Evolutionary conservation across 805 yeast genomes (phyloP).

Genomic region (Kazachstania bromeliacearum): DNA sequence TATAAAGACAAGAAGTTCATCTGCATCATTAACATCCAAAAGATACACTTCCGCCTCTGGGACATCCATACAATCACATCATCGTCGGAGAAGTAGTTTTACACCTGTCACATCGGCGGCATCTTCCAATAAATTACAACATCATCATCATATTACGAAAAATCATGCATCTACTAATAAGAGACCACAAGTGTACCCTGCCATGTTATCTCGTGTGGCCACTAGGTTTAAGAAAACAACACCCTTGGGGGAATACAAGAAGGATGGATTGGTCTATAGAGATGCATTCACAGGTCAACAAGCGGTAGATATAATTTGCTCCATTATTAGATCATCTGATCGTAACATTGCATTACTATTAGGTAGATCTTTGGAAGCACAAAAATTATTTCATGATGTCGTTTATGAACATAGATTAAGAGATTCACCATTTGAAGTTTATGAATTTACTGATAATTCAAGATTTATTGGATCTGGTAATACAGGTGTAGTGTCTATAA

Average conservation of each 20-base stretch:
- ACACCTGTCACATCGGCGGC: slow-evolving; percentile 3
- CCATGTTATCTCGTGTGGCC: slow-evolving; percentile 79
- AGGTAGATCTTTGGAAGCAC: slow-evolving; percentile 91
- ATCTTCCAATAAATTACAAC: slow-evolving; percentile 6
- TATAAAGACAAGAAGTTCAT: slow-evolving; percentile 38
- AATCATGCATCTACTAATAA: slow-evolving; percentile 16
- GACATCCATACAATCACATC: slow-evolving; percentile 9
- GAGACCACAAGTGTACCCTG: slow-evolving; percentile 78
- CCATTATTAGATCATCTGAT: slow-evolving; percentile 81
- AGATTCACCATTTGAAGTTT: slow-evolving; percentile 80
- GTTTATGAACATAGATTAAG: slow-evolving; percentile 88
- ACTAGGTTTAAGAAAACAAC: slow-evolving; percentile 61
- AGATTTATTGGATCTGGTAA: slow-evolving; percentile 21
- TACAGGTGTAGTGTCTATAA: slow-evolving; percentile 17
- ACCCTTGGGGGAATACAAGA: slow-evolving; percentile 66
- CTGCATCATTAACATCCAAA: slow-evolving; percentile 31
- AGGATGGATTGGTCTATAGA: slow-evolving; percentile 84
- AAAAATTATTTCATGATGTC: slow-evolving; percentile 88
- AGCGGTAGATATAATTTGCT: slow-evolving; percentile 85
- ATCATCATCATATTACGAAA: slow-evolving; percentile 3
- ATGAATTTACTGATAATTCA: slow-evolving; percentile 55
- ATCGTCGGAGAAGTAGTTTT: slow-evolving; percentile 5
- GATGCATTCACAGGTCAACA: slow-evolving; percentile 90
- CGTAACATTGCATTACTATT: slow-evolving; percentile 79
- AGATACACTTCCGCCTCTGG: slow-evolving; percentile 31